Evolutionary conservation across 1,139 yeast species (phyloP), one percentile per base, ranked within the genome.

Genomic region (Blastobotrys aristatus): DNA sequence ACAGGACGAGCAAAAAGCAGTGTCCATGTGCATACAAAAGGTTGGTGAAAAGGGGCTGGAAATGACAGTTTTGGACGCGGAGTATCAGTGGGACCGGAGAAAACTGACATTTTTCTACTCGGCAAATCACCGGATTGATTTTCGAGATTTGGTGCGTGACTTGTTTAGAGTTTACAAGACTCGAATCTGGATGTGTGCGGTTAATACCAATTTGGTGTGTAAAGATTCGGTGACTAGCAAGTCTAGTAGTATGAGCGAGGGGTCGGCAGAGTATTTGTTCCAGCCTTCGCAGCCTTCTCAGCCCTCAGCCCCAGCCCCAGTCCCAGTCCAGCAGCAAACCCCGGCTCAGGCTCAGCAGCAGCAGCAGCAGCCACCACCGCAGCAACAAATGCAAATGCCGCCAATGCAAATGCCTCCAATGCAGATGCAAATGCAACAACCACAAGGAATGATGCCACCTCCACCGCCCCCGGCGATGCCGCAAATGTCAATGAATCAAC

Each of bases 101-200:
- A 92, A 94, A 68, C 74, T 92, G 62, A 92, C 96, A 2, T 90
- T 92, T 64, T 92, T 89, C 65, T 92, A 92, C 68, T 83, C 84
- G 35, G 82, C 85, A 34, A 80, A 79, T 57, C 83, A 83, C 61
- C 75, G 98, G 58, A 85, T 92, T 52, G 98, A 92, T 66, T 92
- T 92, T 66, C 76, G 98, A 59, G 95, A 86, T 40, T 76, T 94
- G 61, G 95, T 92, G 50, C 84, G 92, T 58, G 97, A 92, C 60
- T 71, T 92, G 54, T 92, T 92, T 72, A 83, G 92, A 60, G 84
- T 88, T 52, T 92, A 89, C 75, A 92, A 92, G 70, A 92, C 97
- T 1, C 78, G 98, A 62, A 92, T 92, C 59, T 94, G 98, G 98
- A 77, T 90, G 74, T 90, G 97, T 70, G 95, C 97, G 2, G 87